Base-by-base conservation (phyloP, 2,329 filamentous ascomycete genomes). In the Verticillium tricorpus region DNA sequence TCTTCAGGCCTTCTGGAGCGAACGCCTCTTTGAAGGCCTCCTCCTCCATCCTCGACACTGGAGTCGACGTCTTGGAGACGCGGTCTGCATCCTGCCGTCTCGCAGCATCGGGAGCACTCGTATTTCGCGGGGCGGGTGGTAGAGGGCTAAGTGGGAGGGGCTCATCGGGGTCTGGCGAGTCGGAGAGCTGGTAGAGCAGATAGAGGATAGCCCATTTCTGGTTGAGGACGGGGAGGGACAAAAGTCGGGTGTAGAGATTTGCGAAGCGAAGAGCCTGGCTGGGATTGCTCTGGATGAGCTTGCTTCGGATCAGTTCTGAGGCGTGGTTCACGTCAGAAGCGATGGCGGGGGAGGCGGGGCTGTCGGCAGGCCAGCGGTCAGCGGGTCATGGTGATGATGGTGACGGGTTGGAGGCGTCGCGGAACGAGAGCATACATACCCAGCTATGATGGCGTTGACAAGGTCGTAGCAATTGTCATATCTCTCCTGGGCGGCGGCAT, bases 131-230 rank as follows among this genome's bases (percentile, higher is more conserved):
- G 70, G 76, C 56, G 2, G 70, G 77, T 69, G 72, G 79, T 67
- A 73, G 71, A 9, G 77, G 79, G 61, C 73, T 80, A 39, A 81
- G 67, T n/a, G 79, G 78, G 12, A 78, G 73, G 54, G 81, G 83
- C 60, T 84, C 81, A 67, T 75, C 78, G 2, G 84, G 83, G 63
- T 86, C 80, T 37, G 83, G 82, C 3, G 85, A 86, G 70, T 93
- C 90, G 64, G 91, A 88, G 57, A 97, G 84, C 69, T 92, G 88
- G 73, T 95, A 90, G 52, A 99, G 85, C 52, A 99, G 87, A 73
- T 96, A 96, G 22, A 99, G 82, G 67, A 99, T 97, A 3, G 91
- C 92, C 93, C 93, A 98, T 83, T 99, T 99, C 75, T 97, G 91
- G 70, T 91, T 90, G 55, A 99, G 83, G 6, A 98, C 93, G 0